Evolutionary conservation across 805 yeast species (phyloP), one percentile per base, ranked within the genome.

Genomic region (Blastobotrys chiropterorum): DNA sequence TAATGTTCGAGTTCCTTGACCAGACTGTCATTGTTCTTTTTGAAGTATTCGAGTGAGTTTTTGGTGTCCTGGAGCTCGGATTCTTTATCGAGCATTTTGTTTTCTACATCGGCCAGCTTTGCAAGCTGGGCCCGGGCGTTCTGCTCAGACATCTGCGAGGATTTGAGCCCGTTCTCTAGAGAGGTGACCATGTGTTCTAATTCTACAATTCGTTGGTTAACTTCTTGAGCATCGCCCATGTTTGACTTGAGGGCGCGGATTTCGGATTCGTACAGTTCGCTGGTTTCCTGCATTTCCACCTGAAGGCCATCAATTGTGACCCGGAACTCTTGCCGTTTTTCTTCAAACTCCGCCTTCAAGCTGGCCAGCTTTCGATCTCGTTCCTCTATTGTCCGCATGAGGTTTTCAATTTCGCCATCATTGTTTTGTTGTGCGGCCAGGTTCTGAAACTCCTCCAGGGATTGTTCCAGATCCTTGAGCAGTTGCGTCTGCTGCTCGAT

Each of bases 391-490:
- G 47, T 21, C n/a, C n/a, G 61, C 44, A 59, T 63, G 45, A 59
- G 66, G 62, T 59, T 59, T 38, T 59, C 61, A 49, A 63, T 34
- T 17, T 48, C 50, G 5, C 44, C 49, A 8, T 22, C 44, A 61
- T 53, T 62, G 56, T 8, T 45, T 34, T 34, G 50, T 14, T 52
- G 31, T 3, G 45, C 49, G 26, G 59, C 56, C 38, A 64, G 49
- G 30, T 49, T 44, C 44, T 62, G 60, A 20, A 62, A 58, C 46
- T 79, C 80, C 42, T 71, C 71, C 2, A 80, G 74, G 1, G 80
- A 74, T 7, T 63, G 59, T 56, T 75, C 77, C 57, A 80, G 63
- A 21, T 79, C 83, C 47, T 67, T 65, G 43, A 81, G 66, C 46
- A 79, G 72, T n/a, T 62, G 60, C 45, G 69, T 68, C 53, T 80